A percentile compares a stretch with the other conserved stretches of the same genome.
Evolutionary conservation across 345 rosid genomes (phyloP).

Genomic region (Sisymbrium irio): DNA sequence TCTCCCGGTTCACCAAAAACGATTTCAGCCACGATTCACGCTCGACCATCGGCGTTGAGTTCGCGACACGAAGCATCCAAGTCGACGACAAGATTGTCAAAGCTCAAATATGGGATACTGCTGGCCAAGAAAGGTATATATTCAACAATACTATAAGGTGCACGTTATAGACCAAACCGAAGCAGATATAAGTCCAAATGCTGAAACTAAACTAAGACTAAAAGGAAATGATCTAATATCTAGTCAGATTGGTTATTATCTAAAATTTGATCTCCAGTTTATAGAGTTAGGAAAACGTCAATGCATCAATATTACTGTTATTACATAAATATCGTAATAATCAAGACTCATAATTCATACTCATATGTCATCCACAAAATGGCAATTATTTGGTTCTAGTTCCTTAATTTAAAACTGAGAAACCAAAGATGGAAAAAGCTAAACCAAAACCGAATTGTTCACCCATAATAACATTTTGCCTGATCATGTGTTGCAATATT

Average conservation of each 20-base stretch:
- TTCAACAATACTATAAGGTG: neutral
- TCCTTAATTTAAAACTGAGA: too few relatives aligned
- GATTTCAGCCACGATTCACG: constrained; percentile 84
- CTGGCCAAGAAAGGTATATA: constrained; percentile 93
- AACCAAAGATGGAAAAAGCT: too few relatives aligned
- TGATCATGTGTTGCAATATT: neutral
- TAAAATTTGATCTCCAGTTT: neutral
- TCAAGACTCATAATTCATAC: too few relatives aligned
- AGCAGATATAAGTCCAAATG: neutral
- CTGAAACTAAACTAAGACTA: neutral
- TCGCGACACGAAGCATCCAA: constrained; percentile 69
- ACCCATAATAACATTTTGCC: neutral
- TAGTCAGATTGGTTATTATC: neutral
- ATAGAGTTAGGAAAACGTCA: too few relatives aligned
- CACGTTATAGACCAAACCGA: neutral
- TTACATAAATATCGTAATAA: too few relatives aligned
- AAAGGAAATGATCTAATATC: neutral
- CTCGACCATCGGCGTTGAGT: constrained; percentile 87
- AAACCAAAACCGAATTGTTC: too few relatives aligned
- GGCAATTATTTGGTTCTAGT: too few relatives aligned
- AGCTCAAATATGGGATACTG: constrained; percentile 97
- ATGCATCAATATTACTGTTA: too few relatives aligned
- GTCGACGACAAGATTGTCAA: constrained; percentile 76
- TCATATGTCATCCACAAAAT: too few relatives aligned
- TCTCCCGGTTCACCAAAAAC: constrained; percentile 68